Evolutionary conservation across 106 monocot species (phyloP), one percentile per base, ranked within the genome.

Genomic region (Dendrobium catenatum): DNA sequence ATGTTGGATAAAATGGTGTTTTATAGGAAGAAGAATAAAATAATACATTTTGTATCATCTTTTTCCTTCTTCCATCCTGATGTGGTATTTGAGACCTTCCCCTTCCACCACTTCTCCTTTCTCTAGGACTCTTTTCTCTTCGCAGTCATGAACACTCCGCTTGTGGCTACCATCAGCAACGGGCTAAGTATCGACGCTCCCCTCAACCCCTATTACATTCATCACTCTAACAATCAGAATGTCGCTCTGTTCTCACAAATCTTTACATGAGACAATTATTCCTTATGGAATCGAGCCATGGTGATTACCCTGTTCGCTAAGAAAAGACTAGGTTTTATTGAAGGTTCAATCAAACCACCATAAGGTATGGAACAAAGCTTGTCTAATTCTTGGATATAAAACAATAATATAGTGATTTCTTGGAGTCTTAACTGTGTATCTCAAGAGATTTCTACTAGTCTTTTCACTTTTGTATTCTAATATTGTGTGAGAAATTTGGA

Each of bases 131-230:
- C 37, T 37, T 37, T 37, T 37, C 31, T 31, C 31, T 31, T 31
- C 31, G 31, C 31, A 31, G 31, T 31, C 31, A 31, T 44, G 44
- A 44, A 44, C 4, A 44, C 8, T 4, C 44, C 0, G 9, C 46
- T 0, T 0, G 6, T 18, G 18, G 0, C 58, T 0, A 18, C 58
- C 2, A 20, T 19, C 1, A 1, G 1, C 1, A 0, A 18, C 1
- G 3, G 20, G 20, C 2, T n/a, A 1, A 19, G 19, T 1, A 19
- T 58, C 2, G 19, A 58, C 4, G 58, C 20, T 58, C 18, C 58
- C 6, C n/a, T 6, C n/a, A 58, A 19, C 17, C 58, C 58, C 6
- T 58, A 18, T 5, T 58, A 58, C 18, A 17, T 58, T 19, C 58
- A 58, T 19, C n/a, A 17, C 18, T 58, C 58, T 0, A 6, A 58